A percentile compares a stretch with the other conserved stretches of the same genome.
Conservation (phyloP, 495 filamentous ascomycete genomes). For the Rostrohypoxylon terebratum region DNA sequence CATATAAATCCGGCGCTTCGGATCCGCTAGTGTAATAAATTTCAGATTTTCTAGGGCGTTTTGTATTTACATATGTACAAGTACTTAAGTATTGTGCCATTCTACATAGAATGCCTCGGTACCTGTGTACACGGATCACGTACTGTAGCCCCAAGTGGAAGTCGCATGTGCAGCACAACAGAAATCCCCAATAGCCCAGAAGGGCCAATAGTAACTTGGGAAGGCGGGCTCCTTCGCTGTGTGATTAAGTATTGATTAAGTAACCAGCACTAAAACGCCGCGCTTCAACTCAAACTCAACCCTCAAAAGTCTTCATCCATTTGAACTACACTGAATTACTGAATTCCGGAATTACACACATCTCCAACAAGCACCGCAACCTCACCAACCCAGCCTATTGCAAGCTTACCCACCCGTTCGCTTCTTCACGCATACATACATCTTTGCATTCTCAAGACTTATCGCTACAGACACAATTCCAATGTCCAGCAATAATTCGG, state of each 20-base stretch:
- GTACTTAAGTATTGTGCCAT: conserved; percentile 10
- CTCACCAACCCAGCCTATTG: conserved; percentile 10
- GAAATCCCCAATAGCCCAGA: no score
- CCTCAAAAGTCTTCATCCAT: conserved; percentile 48
- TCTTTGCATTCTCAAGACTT: conserved; percentile 12
- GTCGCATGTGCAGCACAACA: conserved; percentile 42
- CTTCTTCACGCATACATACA: conserved; percentile 12
- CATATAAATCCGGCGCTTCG: conserved; percentile 35
- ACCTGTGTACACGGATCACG: conserved; percentile 9
- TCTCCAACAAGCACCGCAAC: conserved; percentile 24
- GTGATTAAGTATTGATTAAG: conserved; percentile 47
- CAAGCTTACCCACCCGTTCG: not conserved
- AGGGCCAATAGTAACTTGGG: not conserved
- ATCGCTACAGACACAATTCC: conserved; percentile 23
- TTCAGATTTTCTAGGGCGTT: conserved; percentile 38
- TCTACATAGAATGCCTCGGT: not conserved
- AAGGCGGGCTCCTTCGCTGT: conserved; percentile 21
- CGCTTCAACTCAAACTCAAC: conserved; percentile 49
- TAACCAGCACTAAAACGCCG: conserved; percentile 48
- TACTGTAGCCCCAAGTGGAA: conserved; percentile 4
- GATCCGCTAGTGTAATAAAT: conserved; percentile 33
- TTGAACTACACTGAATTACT: no score
- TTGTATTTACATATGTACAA: conserved; percentile 8
- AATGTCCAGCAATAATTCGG: conserved; percentile 30
- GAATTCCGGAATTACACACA: conserved; percentile 32